Evolutionary conservation across 2,329 filamentous ascomycete species (phyloP).

Genomic region (Penicillium polonicum): DNA sequence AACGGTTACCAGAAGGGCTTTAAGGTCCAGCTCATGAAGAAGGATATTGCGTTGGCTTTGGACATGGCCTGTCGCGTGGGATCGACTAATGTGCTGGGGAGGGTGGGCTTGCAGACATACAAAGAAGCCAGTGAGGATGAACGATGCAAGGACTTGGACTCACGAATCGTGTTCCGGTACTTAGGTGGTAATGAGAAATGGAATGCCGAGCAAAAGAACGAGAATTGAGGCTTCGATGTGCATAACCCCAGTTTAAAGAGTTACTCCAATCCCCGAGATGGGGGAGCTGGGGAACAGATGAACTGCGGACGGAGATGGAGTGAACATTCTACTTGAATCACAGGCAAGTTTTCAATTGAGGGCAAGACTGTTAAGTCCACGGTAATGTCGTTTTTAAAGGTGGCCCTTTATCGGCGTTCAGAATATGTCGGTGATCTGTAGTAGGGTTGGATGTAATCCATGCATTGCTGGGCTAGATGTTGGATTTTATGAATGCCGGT

Average conservation of each 20-base stretch:
- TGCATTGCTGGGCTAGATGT: no score
- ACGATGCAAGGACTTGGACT: constrained; percentile 55
- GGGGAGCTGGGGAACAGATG: neutral
- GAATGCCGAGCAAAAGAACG: constrained; percentile 21
- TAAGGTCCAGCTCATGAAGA: constrained; percentile 60
- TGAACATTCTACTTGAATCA: neutral
- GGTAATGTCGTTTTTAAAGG: neutral
- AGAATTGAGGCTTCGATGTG: neutral
- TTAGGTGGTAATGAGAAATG: constrained; percentile 56
- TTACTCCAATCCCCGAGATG: neutral
- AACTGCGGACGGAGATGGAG: neutral
- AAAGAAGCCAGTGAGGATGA: constrained; percentile 52
- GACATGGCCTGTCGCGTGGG: constrained; percentile 56
- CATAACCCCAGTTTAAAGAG: neutral
- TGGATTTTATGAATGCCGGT: neutral
- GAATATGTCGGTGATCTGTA: neutral
- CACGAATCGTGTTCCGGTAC: constrained; percentile 58
- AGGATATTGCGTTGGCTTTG: constrained; percentile 57
- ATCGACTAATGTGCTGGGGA: constrained; percentile 50
- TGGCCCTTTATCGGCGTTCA: neutral
- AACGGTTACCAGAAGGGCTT: constrained; percentile 57
- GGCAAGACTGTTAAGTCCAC: neutral
- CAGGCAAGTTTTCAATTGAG: neutral
- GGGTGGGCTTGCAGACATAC: constrained; percentile 53
- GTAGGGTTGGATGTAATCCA: neutral